Evolutionary conservation across 2,329 filamentous ascomycete genomes (phyloP).

Genomic region (Paramyrothecium roridum): DNA sequence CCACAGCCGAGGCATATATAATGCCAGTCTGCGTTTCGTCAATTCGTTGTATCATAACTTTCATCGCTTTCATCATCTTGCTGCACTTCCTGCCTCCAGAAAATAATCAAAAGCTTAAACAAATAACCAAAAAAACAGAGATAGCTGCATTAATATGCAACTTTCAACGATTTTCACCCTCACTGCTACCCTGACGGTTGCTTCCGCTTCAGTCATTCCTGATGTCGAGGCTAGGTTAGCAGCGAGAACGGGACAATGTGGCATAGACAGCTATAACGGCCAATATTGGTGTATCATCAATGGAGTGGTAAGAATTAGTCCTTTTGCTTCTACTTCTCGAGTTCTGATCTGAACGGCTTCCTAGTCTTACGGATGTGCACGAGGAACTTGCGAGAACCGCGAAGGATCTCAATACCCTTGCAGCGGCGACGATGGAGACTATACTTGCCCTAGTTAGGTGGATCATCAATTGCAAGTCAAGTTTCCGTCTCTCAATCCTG

Average conservation of each 20-base stretch:
- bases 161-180: background rate
- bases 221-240: background rate
- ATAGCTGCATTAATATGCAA: background rate
- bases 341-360: background rate
- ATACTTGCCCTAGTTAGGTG: background rate
- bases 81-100: too few relatives aligned
- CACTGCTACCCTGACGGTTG: background rate
- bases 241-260: background rate
- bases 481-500: too few relatives aligned
- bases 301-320: background rate
- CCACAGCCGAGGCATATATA: too few relatives aligned
- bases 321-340: background rate
- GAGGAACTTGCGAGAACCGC: background rate
- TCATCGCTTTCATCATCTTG: too few relatives aligned
- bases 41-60: too few relatives aligned
- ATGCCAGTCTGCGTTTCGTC: too few relatives aligned
- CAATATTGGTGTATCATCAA: background rate
- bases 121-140: constrained; percentile 1
- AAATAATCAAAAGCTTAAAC: too few relatives aligned
- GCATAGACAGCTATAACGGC: background rate
- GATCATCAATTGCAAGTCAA: too few relatives aligned
- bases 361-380: background rate
- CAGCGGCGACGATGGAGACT: background rate
- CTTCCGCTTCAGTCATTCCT: background rate
- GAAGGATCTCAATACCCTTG: background rate